Base-by-base conservation (phyloP, 1,284 basidiomycete genomes). In the Heterobasidion occidentale region DNA sequence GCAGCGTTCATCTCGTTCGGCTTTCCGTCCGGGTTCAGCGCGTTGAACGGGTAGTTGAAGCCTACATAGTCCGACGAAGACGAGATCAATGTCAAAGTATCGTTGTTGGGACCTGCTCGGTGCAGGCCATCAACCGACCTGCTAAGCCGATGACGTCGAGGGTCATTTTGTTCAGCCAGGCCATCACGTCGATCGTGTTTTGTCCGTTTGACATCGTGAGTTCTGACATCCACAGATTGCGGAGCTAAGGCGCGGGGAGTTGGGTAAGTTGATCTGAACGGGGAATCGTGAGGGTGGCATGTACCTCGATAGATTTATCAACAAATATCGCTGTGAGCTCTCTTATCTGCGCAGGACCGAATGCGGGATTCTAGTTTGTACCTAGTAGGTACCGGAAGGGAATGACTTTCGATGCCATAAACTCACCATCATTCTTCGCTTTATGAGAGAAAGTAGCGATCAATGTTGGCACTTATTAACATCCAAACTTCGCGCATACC, bases 21-120 rank as follows among this genome's bases (percentile, higher is more conserved):
- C 9, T 63, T 52, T 7, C 65, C 60, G 56, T 66, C 60, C 58
- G 61, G 54, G 12, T 67, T 63, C 12, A 76, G 63, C 0, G 71
- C 63, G 15, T 76, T 67, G 65, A 84, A 81, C 15, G 75, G 62
- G 62, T 83, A 80, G 64, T 76, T 75, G 68, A 86, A 84, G 1
- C 72, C 73, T 73, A 19, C 7, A 4, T n/a, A 44, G 9, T 19
- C 46, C 27, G 27, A 27, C 27, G 27, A 6, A 27, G 27, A 27
- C 27, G 9, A 34, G 19, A 36, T 12, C 42, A 15, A 36, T 27
- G 35, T 12, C 36, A 17, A 44, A 19, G 7, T 36, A 48, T 36
- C 4, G 44, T 15, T 36, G 34, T 27, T 27, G 27, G 27, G 7
- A 51, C 35, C 50, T 35, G 7, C n/a, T 8, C 34, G 8, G 1